Evolutionary conservation across 352 stramenopile genomes (phyloP).

Genomic region (Globisporangium viniferum): DNA sequence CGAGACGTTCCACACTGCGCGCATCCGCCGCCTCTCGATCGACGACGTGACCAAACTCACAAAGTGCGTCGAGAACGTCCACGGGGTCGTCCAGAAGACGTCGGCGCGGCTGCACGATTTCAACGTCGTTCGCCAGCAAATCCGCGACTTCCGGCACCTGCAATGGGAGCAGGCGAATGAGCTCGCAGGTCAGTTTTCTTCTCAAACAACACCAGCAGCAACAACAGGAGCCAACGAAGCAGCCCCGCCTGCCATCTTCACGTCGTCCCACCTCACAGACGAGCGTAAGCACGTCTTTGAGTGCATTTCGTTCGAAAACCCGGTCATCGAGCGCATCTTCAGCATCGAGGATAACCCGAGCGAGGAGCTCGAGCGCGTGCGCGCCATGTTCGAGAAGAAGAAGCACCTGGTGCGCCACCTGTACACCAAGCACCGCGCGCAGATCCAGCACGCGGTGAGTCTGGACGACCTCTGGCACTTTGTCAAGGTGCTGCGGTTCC

Average conservation of each 20-base stretch:
- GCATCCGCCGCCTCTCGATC: constrained; percentile 32
- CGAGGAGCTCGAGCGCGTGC: constrained; percentile 43
- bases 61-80: constrained; percentile 31
- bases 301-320: constrained; percentile 57
- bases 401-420: constrained; percentile 51
- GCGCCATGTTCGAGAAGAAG: constrained; percentile 45
- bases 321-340: constrained; percentile 50
- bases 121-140: constrained; percentile 21
- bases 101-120: constrained; percentile 35
- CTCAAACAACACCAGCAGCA: constrained; percentile 2
- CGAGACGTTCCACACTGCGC: constrained; percentile 41
- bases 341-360: constrained; percentile 51
- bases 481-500: constrained; percentile 57
- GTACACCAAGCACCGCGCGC: constrained; percentile 43
- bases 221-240: not conserved
- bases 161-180: constrained; percentile 57
- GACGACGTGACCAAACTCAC: constrained; percentile 29
- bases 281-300: constrained; percentile 51
- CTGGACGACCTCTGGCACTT: constrained; percentile 71
- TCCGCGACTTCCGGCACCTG: constrained; percentile 32
- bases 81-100: constrained; percentile 29
- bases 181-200: constrained; percentile 38
- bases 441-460: constrained; percentile 43
- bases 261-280: constrained; percentile 20
- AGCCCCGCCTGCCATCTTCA: not conserved